A percentile compares a stretch with the other conserved stretches of the same genome.
These are phyloP conservation scores for Lomentospora prolificans DNA, from an alignment of 2,329 filamentous ascomycete species.

Conservation along the genomic window DNA sequence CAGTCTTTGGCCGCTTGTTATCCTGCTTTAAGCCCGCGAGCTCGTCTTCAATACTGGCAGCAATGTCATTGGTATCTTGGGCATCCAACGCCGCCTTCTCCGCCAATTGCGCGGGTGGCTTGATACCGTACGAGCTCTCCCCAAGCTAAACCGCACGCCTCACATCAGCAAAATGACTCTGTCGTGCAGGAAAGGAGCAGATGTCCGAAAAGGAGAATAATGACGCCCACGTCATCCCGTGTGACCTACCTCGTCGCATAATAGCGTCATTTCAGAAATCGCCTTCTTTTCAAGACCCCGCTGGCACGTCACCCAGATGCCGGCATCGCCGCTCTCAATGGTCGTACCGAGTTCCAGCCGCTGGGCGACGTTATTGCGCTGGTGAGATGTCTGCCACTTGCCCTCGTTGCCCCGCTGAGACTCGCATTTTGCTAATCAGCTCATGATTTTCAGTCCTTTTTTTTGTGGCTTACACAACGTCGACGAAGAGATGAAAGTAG, in stretches of 20 bases:
- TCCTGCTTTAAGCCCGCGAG: slow-evolving; percentile 51
- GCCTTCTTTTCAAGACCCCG: slow-evolving; percentile 62
- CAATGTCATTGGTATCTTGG: slow-evolving; percentile 53
- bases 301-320: slow-evolving; percentile 71
- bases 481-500: too few species aligned
- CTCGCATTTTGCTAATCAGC: neutral
- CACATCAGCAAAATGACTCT: neutral
- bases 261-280: slow-evolving; percentile 52
- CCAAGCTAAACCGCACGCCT: slow-evolving; percentile 43
- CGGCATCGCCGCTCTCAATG: slow-evolving; percentile 59
- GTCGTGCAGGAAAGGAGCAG: neutral
- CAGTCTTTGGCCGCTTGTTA: slow-evolving; percentile 27
- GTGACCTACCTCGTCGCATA: slow-evolving; percentile 54
- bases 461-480: neutral
- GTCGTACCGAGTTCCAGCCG: slow-evolving; percentile 30
- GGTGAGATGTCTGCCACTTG: slow-evolving; percentile 53
- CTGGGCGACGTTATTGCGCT: slow-evolving; percentile 37
- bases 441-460: neutral
- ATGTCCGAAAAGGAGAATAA: too few species aligned
- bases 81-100: slow-evolving; percentile 23
- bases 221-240: neutral
- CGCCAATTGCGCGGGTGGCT: slow-evolving; percentile 22
- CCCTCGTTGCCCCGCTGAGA: slow-evolving; percentile 40
- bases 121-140: slow-evolving; percentile 48
- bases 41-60: slow-evolving; percentile 62